Evolutionary conservation across 1,139 yeast species (phyloP).

Genomic region (Kodamaea derodonti): DNA sequence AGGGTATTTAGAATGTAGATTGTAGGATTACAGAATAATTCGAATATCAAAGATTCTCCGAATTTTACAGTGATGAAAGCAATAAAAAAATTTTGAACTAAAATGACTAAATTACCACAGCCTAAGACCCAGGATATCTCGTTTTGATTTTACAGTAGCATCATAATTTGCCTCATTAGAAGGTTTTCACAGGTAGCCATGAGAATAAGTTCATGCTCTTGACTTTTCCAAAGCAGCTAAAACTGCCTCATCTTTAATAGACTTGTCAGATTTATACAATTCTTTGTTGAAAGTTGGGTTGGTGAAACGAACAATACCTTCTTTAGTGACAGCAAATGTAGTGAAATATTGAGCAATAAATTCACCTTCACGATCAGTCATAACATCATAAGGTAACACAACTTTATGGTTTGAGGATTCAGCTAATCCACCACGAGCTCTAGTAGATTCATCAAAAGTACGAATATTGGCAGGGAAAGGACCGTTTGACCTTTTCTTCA

Average conservation of each 20-base stretch:
- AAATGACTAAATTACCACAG: no score
- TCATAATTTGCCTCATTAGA: no score
- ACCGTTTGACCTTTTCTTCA: conserved; percentile 56
- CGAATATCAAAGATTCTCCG: no score
- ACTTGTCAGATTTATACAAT: conserved; percentile 56
- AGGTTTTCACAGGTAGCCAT: no score
- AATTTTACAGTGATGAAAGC: no score
- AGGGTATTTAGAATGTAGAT: no score
- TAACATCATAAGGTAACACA: conserved; percentile 65
- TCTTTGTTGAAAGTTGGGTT: conserved; percentile 51
- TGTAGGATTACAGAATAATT: no score
- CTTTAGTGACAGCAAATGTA: conserved; percentile 72
- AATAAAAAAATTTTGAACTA: no score
- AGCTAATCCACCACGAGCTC: conserved; percentile 71
- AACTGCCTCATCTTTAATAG: conserved; percentile 44
- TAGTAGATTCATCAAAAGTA: conserved; percentile 64
- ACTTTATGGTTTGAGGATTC: conserved; percentile 72
- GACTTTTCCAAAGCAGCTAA: conserved; percentile 4
- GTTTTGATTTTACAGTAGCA: no score
- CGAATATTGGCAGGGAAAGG: conserved; percentile 71
- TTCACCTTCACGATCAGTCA: conserved; percentile 67
- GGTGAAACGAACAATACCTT: conserved; percentile 67
- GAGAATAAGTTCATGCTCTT: no score
- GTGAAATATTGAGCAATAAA: conserved; percentile 71
- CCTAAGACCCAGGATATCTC: no score